Evolutionary conservation across 208 protist species (phyloP).

Genomic region (Porcisia deanei): DNA sequence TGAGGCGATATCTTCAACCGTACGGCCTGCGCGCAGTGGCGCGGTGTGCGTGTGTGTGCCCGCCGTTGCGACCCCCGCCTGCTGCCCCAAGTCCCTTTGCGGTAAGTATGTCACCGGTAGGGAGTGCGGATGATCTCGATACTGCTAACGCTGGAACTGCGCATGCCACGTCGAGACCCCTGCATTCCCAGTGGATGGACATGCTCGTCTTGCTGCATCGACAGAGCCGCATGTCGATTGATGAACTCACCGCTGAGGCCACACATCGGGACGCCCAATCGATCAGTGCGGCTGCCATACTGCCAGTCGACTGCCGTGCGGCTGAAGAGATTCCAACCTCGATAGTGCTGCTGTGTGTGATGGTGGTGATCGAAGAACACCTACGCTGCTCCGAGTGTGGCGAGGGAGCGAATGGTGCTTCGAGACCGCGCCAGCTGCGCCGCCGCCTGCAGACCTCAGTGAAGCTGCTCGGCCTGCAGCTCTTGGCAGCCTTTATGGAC

Average conservation of each 20-base stretch:
- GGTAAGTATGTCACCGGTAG: not conserved
- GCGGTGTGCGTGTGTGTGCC: conserved; percentile 15
- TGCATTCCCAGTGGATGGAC: conserved; percentile 30
- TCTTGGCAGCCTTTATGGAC: conserved; percentile 8
- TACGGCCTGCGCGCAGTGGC: conserved; percentile 30
- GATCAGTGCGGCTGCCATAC: conserved; percentile 6
- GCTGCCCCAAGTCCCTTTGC: not conserved
- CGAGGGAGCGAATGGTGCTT: not conserved
- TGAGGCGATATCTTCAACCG: conserved; percentile 18
- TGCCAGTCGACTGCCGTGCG: conserved; percentile 25
- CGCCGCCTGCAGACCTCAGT: conserved; percentile 21
- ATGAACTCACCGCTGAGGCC: conserved; percentile 16
- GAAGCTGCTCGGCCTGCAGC: conserved; percentile 26
- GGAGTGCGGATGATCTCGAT: not conserved
- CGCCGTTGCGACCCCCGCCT: conserved; percentile 2
- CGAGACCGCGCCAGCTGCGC: not conserved
- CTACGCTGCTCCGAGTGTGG: conserved; percentile 20
- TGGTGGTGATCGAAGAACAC: conserved; percentile 43
- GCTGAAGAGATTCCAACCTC: conserved; percentile 20
- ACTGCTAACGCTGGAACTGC: not conserved
- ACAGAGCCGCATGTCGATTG: conserved; percentile 32
- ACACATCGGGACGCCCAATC: conserved; percentile 9
- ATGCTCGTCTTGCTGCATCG: conserved; percentile 39
- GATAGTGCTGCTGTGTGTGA: conserved; percentile 22
- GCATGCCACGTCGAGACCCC: not conserved